Evolutionary conservation across 2,329 filamentous ascomycete species (phyloP).

Genomic region (Fusarium sp.): DNA sequence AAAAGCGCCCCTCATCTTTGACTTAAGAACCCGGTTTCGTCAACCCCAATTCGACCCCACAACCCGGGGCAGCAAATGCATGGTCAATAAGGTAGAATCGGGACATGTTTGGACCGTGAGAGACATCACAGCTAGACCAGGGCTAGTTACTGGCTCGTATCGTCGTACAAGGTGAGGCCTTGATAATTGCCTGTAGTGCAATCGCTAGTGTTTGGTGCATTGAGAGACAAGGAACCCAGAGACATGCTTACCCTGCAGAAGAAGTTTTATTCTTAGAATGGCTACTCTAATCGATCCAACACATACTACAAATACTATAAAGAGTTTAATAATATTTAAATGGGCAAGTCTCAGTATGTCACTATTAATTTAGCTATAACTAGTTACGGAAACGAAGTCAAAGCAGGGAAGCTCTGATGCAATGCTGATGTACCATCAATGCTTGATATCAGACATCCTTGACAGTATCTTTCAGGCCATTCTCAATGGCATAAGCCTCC

Average conservation of each 20-base stretch:
- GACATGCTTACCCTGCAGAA: neutral
- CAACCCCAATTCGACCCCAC: neutral
- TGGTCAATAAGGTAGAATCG: neutral
- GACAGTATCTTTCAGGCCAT: neutral
- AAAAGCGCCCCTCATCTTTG: neutral
- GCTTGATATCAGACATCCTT: neutral
- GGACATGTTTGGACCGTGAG: neutral
- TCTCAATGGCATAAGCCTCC: slow-evolving; percentile 36
- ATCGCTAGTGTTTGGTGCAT: too few relatives aligned
- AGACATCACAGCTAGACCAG: neutral
- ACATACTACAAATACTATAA: accelerated
- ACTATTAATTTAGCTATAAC: accelerated
- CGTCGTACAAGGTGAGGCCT: too few relatives aligned
- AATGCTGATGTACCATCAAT: too few relatives aligned
- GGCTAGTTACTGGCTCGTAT: too few relatives aligned
- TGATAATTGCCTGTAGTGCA: neutral
- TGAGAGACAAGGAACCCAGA: neutral
- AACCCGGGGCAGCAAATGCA: neutral
- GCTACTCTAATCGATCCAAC: accelerated
- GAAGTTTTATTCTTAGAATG: accelerated
- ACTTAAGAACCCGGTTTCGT: neutral
- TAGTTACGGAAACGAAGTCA: too few relatives aligned
- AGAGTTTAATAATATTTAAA: neutral
- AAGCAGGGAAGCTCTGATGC: too few relatives aligned
- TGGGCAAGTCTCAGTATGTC: accelerated